Evolutionary conservation across 2,329 filamentous ascomycete genomes (phyloP), one percentile per base, ranked within the genome.

Genomic region (Metarhizium album): DNA sequence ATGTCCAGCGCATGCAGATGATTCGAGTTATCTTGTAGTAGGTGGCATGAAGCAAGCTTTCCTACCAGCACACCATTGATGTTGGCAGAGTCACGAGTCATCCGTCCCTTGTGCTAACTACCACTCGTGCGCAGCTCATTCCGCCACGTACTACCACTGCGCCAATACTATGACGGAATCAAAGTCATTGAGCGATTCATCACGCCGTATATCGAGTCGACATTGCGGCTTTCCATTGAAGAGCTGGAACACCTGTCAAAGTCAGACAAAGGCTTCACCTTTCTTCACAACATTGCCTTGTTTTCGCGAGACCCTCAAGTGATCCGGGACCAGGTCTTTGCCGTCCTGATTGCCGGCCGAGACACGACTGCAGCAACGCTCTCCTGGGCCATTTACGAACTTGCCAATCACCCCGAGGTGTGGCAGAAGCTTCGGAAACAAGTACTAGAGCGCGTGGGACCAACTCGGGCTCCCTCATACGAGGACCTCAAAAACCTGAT

Each of bases 311-410:
- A 85, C 63, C 74, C 75, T 52, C 78, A 75, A 48, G 79, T 90
- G 3, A 77, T 96, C 16, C 87, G 89, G 31, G 90, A 95, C 67
- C 90, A 96, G 67, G 75, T 95, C 46, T 79, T 93, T 24, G 84
- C 85, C 37, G 79, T 95, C 4, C 77, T 96, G 3, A 76, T 96
- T 13, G 90, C 90, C 1, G 90, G 89, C 7, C 79, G 87, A 27
- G 90, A 96, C 66, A 95, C 90, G 7, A 96, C 90, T 0, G 90
- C 90, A 20, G 79, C 78, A 22, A 90, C 87, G 0, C 75, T 96
- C 0, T 86, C 83, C 0, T 96, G 89, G 85, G 74, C 80, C 35
- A 74, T 95, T 51, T 93, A 91, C 66, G 88, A 95, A 66, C 75
- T 96, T 1, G 79, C 83, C 35, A 79, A 82, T 16, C 76, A 87